Conservation (phyloP, 345 rosid species). For the Xanthoceras sorbifolium region DNA sequence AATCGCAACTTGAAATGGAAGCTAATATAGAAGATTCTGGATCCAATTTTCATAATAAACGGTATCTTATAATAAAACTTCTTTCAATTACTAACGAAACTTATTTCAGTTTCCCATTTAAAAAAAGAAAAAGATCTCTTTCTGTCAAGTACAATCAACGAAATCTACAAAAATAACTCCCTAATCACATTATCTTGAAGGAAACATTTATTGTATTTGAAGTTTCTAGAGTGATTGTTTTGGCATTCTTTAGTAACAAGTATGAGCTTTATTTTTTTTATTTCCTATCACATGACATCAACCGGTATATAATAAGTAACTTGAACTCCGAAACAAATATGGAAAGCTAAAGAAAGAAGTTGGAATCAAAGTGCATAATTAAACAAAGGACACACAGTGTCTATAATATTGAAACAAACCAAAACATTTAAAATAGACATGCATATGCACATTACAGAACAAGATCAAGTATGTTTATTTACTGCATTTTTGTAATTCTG, state of each 20-base stretch:
- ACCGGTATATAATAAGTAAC: background rate
- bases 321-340: background rate
- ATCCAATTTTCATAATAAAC: background rate
- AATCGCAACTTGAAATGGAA: too few species aligned
- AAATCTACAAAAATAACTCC: background rate
- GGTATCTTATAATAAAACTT: background rate
- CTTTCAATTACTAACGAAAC: too few species aligned
- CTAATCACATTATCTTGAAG: background rate
- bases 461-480: constrained; percentile 40
- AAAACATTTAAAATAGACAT: constrained; percentile 7
- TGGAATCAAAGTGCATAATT: background rate
- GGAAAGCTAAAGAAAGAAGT: background rate
- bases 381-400: background rate
- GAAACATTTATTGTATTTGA: background rate
- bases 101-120: too few species aligned
- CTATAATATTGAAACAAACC: background rate
- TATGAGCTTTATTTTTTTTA: background rate
- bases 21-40: too few species aligned
- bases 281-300: background rate
- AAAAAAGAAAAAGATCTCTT: background rate
- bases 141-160: background rate
- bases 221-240: background rate
- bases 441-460: constrained; percentile 26
- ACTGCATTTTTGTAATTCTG: constrained; percentile 92
- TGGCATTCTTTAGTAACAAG: background rate